These are phyloP conservation scores for Eimeria maxima DNA, from an alignment of 169 alveolate genomes.

Conservation along the genomic window DNA sequence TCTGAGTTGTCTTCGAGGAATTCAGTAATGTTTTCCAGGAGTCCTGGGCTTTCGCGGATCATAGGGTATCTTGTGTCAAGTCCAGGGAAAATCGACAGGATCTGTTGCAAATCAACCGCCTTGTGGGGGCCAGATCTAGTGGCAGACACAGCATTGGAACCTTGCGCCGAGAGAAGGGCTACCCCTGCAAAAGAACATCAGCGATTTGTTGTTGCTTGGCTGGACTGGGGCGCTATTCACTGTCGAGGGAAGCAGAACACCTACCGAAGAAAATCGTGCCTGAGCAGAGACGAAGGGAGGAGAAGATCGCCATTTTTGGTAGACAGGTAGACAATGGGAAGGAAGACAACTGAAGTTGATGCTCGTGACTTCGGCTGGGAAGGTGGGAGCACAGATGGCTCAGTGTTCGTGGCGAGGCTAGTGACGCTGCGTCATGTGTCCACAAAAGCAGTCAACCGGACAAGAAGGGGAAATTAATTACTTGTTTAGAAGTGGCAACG, in stretches of 20 bases:
- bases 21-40: slow-evolving; percentile 6
- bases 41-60: slow-evolving; percentile 54
- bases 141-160: neutral
- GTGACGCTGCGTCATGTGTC: neutral
- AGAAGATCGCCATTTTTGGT: slow-evolving; percentile 23
- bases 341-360: neutral
- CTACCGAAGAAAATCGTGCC: slow-evolving; percentile 17
- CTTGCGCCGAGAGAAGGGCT: slow-evolving; percentile 34
- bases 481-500: slow-evolving; percentile 25
- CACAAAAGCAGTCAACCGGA: neutral
- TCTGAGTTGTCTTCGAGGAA: neutral
- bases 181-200: neutral
- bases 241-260: neutral
- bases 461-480: neutral
- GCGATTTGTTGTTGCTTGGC: neutral
- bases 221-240: too few relatives aligned
- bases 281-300: slow-evolving; percentile 8
- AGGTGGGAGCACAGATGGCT: neutral
- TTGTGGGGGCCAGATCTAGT: neutral
- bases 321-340: neutral
- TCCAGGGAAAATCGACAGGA: slow-evolving; percentile 46
- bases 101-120: slow-evolving; percentile 8
- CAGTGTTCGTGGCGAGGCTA: neutral
- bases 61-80: slow-evolving; percentile 26
- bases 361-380: slow-evolving; percentile 3